Evolutionary conservation across 2,329 filamentous ascomycete species (phyloP), one percentile per base, ranked within the genome.

Genomic region (Beauveria caledonica): DNA sequence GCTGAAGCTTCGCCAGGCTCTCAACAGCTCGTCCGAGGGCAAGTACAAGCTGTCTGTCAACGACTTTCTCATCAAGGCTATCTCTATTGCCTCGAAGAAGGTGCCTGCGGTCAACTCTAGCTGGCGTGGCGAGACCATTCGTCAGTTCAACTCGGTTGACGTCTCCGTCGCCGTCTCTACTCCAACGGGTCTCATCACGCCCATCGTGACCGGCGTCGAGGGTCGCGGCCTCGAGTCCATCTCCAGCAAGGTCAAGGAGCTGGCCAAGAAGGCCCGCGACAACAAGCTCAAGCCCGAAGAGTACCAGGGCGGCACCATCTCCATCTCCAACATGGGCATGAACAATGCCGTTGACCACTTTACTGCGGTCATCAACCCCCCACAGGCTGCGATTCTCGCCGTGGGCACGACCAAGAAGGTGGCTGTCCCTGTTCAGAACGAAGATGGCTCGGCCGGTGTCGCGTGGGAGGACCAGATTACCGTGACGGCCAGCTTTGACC

Each of bases 301-400:
- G 79, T 99, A 96, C 86, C 93, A 97, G 83, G 94, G 94, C 60
- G 94, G 94, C 74, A 96, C 91, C 74, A 96, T 99, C 79, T 97
- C 93, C 76, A 97, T 99, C 78, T 96, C 90, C 80, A 99, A 99
- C 86, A 96, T 99, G 94, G 94, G 94, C 77, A 99, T 99, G 94
- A 99, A 99, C 85, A 73, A 87, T 52, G 93, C 94, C 55, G 88
- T 99, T 64, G 92, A 97, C 78, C 86, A 92, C 74, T 99, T 99
- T 80, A 97, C 94, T 57, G 94, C 94, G 67, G 89, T 99, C 72
- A 96, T 99, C 84, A 99, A 99, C 86, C 94, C 95, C 66, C 94
- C 94, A 58, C 95, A 99, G 81, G 90, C 94, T 59, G 89, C 86
- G 72, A 99, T 99, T 74, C 83, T 99, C 65, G 93, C 94, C 60